Base-by-base conservation (phyloP, 306 rosid genomes). In the Bauhinia variegata region DNA sequence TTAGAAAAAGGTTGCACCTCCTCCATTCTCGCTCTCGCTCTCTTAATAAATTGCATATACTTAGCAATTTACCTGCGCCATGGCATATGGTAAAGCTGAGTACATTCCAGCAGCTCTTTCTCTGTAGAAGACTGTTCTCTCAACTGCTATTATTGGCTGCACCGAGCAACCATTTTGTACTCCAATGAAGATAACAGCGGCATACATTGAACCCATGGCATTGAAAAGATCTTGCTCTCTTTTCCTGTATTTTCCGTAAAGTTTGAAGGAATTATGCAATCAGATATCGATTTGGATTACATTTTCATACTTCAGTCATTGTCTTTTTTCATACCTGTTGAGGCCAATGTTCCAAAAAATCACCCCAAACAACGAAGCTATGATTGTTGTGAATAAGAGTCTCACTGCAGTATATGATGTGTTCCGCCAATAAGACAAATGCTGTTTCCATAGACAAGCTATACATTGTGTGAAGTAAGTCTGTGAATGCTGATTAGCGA, bases 51-150 rank as follows among this genome's bases (percentile, higher is more conserved):
- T 36, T 36, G 6, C 28, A 23, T 36, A 36, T 0, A 36, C 9
- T 36, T 1, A 36, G 41, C 5, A 8, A 36, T 36, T 36, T 78
- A 85, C 95, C 88, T 88, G 95, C 68, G 84, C 96, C 63, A 88
- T 84, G 44, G 97, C 96, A 48, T 91, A 91, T 34, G 97, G 91
- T 73, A 91, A 82, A 55, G 95, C 89, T 11, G 96, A 88, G 74
- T 89, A 87, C 93, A 91, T 85, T 75, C 96, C 95, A 46, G 97
- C 96, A 58, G 96, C 96, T 78, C 81, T 86, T 73, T 91, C 97
- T 75, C 97, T 83, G 47, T 88, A 88, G 67, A 86, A 91, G 31
- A 91, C 97, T 32, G 95, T 79, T 83, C 97, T 86, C 79, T 91
- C 97, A 23, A 91, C 73, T 0, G 88, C 70, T 36, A 88, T 74